These are phyloP conservation scores for Cryphonectria radicalis DNA, from an alignment of 2,329 filamentous ascomycete species.

Conservation along the genomic window DNA sequence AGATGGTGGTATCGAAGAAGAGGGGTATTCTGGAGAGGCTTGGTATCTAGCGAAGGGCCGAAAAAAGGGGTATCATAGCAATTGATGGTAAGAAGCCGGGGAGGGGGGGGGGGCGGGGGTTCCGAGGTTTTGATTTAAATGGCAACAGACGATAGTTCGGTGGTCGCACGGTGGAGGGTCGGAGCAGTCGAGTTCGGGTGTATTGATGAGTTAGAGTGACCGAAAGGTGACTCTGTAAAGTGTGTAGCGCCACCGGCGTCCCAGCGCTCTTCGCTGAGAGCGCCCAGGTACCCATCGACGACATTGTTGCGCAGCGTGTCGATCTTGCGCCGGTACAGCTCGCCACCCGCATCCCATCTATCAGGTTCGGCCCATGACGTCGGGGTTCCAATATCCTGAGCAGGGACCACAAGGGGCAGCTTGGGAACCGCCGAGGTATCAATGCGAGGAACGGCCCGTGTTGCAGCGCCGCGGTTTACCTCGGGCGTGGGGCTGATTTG, in stretches of 20 bases:
- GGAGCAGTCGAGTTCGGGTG: slow-evolving; percentile 42
- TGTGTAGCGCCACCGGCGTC: slow-evolving; percentile 47
- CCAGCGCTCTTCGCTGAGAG: slow-evolving; percentile 78
- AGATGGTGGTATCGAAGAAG: slow-evolving; percentile 18
- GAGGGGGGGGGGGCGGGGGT: too few species aligned
- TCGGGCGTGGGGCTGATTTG: slow-evolving; percentile 39
- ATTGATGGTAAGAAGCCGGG: slow-evolving; percentile 12
- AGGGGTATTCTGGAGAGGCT: slow-evolving; percentile 13
- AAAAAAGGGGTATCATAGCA: slow-evolving; percentile 28
- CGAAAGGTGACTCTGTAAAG: slow-evolving; percentile 46
- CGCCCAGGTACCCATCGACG: slow-evolving; percentile 85
- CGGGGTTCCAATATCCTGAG: slow-evolving; percentile 36
- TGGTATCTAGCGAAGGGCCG: slow-evolving; percentile 8
- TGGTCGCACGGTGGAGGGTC: slow-evolving; percentile 54
- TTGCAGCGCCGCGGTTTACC: slow-evolving; percentile 40
- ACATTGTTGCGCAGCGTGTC: slow-evolving; percentile 84
- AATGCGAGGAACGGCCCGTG: slow-evolving; percentile 42
- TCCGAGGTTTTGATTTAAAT: slow-evolving; percentile 5
- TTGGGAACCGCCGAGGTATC: slow-evolving; percentile 44
- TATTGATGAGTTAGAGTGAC: slow-evolving; percentile 41
- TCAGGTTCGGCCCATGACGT: slow-evolving; percentile 48
- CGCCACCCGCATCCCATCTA: slow-evolving; percentile 71
- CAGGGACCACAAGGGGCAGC: slow-evolving; percentile 39
- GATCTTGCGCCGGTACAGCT: slow-evolving; percentile 85
- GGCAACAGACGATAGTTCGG: slow-evolving; percentile 17